These are phyloP conservation scores for Diplodia scrobiculata DNA, from an alignment of 2,329 filamentous ascomycete genomes.

Conservation along the genomic window DNA sequence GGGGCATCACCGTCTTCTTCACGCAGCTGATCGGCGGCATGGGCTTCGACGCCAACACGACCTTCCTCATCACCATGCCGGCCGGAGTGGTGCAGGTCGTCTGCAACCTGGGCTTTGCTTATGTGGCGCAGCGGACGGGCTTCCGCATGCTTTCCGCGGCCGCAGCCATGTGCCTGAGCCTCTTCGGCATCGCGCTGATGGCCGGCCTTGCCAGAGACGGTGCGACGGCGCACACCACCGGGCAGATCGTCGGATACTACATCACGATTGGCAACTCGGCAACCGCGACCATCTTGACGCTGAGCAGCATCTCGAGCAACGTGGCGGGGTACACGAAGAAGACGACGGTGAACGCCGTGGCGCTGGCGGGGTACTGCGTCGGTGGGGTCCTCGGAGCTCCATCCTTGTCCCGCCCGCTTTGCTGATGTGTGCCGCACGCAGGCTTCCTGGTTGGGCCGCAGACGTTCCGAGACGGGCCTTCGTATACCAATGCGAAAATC, in stretches of 20 bases:
- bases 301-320: conserved; percentile 10
- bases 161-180: conserved; percentile 8
- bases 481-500: conserved; percentile 1
- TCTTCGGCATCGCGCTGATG: conserved; percentile 1
- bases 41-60: conserved; percentile 3
- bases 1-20: conserved; percentile 13
- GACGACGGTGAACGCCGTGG: conserved; percentile 8
- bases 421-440: background rate
- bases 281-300: conserved; percentile 3
- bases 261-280: conserved; percentile 11
- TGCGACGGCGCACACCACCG: background rate
- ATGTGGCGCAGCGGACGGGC: background rate
- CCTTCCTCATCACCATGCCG: conserved; percentile 14
- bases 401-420: background rate
- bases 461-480: conserved; percentile 2
- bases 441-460: conserved; percentile 3
- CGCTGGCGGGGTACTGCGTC: conserved; percentile 6
- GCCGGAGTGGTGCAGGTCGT: background rate
- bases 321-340: conserved; percentile 10
- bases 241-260: conserved; percentile 11
- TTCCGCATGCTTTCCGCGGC: background rate
- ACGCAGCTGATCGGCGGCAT: conserved; percentile 9
- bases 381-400: background rate
- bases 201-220: conserved; percentile 2
- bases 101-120: background rate